phyloP scores from a whole-genome alignment of 768 basidiomycete species.

The Amanita pseudoporphyria region DNA sequence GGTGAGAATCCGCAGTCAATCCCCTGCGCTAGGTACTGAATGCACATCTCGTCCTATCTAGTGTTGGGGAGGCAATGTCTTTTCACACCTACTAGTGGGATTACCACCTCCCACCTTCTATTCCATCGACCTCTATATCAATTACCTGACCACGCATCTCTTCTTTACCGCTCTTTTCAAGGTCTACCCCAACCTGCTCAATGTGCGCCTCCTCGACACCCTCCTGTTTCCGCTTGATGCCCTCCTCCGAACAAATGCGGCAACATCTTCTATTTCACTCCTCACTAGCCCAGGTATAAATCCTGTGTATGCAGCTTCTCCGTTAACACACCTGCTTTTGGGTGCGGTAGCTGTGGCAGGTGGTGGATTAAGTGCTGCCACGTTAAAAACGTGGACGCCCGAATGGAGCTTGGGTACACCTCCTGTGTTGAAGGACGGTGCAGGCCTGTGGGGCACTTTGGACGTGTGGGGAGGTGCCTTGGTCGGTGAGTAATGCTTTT shows the following conservation, averaged over 20 bases:
- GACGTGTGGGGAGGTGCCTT: conserved; percentile 46
- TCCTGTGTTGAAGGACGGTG: conserved; percentile 30
- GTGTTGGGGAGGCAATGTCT: conserved; percentile 40
- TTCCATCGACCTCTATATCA: conserved; percentile 33
- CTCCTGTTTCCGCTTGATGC: conserved; percentile 42
- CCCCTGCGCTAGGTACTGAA: not conserved
- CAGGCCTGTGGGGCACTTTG: conserved; percentile 29
- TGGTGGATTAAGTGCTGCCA: conserved; percentile 35
- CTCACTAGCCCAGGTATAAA: conserved; percentile 23
- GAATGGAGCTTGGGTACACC: conserved; percentile 39
- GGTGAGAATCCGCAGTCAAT: conserved; percentile 17
- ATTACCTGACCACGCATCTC: conserved; percentile 39
- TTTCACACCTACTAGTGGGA: conserved; percentile 32
- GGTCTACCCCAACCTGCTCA: conserved; percentile 13
- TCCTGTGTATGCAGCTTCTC: conserved; percentile 26
- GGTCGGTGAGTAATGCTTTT: conserved; percentile 22
- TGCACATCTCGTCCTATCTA: conserved; percentile 9
- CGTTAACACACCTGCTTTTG: conserved; percentile 36
- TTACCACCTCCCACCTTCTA: conserved; percentile 39
- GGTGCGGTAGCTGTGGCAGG: conserved; percentile 38
- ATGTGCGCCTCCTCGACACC: conserved; percentile 29
- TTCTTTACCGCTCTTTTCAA: conserved; percentile 31
- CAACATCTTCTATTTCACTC: conserved; percentile 26
- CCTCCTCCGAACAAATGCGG: conserved; percentile 32
- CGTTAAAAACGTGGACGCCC: conserved; percentile 32